A percentile compares a stretch with the other conserved stretches of the same genome.
Conservation (phyloP, 2,329 filamentous ascomycete genomes). For the Karstenula rhodostoma region DNA sequence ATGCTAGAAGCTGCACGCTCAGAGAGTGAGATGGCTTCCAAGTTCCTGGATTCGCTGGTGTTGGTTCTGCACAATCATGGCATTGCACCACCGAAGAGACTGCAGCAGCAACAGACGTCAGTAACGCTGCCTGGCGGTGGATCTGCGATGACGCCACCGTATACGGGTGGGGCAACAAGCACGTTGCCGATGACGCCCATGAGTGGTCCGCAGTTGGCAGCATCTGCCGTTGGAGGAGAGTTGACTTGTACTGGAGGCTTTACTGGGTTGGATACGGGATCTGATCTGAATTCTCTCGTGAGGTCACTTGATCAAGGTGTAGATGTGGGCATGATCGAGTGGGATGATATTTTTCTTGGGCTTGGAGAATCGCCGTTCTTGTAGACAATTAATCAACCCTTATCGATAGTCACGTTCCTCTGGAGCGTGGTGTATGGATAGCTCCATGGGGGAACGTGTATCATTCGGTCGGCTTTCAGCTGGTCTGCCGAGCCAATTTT, state of each 20-base stretch:
- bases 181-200: slow-evolving; percentile 3
- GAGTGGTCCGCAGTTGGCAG: not conserved
- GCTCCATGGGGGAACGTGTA: too few relatives aligned
- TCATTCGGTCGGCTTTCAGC: too few relatives aligned
- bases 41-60: slow-evolving; percentile 45
- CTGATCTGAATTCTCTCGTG: slow-evolving; percentile 19
- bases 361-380: slow-evolving; percentile 6
- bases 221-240: slow-evolving; percentile 1
- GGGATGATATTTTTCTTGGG: slow-evolving; percentile 25
- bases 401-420: too few relatives aligned
- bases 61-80: slow-evolving; percentile 37
- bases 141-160: not conserved
- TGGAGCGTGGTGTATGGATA: not conserved
- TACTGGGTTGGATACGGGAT: not conserved
- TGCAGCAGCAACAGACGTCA: not conserved
- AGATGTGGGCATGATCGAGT: slow-evolving; percentile 21
- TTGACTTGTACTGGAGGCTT: not conserved
- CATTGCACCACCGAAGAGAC: slow-evolving; percentile 18
- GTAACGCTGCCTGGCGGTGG: not conserved
- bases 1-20: slow-evolving; percentile 45
- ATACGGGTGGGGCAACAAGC: not conserved
- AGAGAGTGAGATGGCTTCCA: slow-evolving; percentile 38
- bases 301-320: slow-evolving; percentile 22
- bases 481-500: too few relatives aligned
- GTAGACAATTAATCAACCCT: not conserved